Base-by-base conservation (phyloP, 805 yeast species). In the Huiozyma naganishii region DNA sequence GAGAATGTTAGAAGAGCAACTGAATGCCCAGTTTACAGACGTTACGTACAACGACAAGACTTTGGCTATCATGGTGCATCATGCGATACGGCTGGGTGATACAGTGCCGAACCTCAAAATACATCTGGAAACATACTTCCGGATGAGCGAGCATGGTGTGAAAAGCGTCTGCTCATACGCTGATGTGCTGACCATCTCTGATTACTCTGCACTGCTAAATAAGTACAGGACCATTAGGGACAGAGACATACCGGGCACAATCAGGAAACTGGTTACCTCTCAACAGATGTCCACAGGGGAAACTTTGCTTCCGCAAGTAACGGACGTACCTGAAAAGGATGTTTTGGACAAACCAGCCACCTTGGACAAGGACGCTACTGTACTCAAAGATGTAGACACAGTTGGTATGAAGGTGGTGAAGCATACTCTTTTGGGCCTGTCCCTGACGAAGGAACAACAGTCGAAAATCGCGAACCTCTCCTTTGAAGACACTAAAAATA, bases 361-460 rank as follows among this genome's bases (percentile, higher is more conserved):
- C 0, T 55, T 85, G 10, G 72, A 71, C 2, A 83, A 81, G 48
- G 75, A 75, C 36, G 69, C 67, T 7, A 78, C 70, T 2, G 67
- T 67, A 11, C 69, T 89, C 40, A 63, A 65, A 39, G 71, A 94
- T 1, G 95, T 86, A 7, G 80, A 79, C 37, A 77, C 95, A 0
- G 76, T 78, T 47, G 94, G 92, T 9, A 72, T 88, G 65, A 80
- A 80, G 51, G 81, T 80, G 11, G 80, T 89, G 46, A 77, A 90
- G 58, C 85, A 83, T 52, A 76, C 90, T 3, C 68, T 88, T 35
- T 57, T 77, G 23, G 83, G 80, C 1, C 59, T 79, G 30, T 47
- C 58, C 40, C 53, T 58, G 46, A 62, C 52, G 43, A 61, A 51
- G 40, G 44, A 58, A 47, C 54, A 58, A 49, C 45, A 52, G 51